Percentiles rank a stretch among this genome's conserved stretches.
Evolutionary conservation across 108 stramenopile genomes (phyloP).

Genomic region (Cyclostephanos tholiformis): DNA sequence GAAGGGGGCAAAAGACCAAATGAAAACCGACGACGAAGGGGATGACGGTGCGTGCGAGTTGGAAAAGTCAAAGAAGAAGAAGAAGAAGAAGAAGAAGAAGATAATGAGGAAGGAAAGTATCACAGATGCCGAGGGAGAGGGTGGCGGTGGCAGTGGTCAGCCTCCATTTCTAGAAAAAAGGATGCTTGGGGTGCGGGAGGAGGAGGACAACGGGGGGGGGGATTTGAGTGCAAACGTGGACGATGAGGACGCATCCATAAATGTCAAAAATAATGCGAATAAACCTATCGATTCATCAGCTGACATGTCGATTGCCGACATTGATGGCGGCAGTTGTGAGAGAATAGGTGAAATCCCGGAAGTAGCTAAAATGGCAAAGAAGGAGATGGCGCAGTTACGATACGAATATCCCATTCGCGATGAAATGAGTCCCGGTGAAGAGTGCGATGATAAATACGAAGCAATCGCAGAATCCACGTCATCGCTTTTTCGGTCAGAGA

Average conservation of each 20-base stretch:
- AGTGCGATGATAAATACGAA: slow-evolving; percentile 1
- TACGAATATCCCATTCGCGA: too few species aligned
- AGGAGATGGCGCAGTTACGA: too few species aligned
- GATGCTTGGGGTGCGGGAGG: neutral
- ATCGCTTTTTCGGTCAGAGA: neutral
- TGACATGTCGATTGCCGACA: neutral
- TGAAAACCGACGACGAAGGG: neutral
- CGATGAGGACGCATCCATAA: neutral
- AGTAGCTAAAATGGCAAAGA: too few species aligned
- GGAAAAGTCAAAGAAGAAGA: neutral
- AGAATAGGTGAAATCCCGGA: neutral
- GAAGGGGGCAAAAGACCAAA: too few species aligned
- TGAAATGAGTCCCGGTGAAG: neutral
- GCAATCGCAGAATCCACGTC: neutral
- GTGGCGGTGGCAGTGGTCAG: neutral
- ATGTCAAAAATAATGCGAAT: neutral
- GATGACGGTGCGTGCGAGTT: neutral
- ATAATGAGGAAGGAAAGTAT: slow-evolving; percentile 9
- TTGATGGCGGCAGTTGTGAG: neutral
- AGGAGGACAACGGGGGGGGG: neutral
- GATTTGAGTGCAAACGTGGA: neutral
- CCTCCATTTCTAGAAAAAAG: neutral
- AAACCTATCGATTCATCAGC: neutral
- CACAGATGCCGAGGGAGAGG: neutral
- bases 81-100: slow-evolving; percentile 3